Conservation (phyloP, 2,329 filamentous ascomycete species). For the Aspergillus udagawae region DNA sequence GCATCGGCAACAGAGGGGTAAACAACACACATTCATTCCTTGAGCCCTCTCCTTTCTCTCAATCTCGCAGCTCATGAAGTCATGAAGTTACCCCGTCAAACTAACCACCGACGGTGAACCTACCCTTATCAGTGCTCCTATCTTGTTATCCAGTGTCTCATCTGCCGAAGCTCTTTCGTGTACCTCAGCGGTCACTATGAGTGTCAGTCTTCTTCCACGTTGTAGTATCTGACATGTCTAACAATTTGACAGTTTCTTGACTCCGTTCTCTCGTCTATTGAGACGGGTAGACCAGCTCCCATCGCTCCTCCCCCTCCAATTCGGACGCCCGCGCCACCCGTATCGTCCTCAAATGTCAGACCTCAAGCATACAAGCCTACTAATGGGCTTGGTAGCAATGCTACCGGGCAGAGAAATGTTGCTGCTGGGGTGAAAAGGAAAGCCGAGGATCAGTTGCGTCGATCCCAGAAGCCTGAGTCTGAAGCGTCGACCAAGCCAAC, state of each 20-base stretch:
- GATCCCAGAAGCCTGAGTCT: conserved; percentile 22
- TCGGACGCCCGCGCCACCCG: conserved; percentile 21
- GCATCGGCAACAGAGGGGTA: neutral
- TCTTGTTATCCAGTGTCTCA: conserved; percentile 1
- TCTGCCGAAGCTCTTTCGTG: neutral
- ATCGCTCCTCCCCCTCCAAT: conserved; percentile 20
- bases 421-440: conserved; percentile 38
- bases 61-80: conserved; percentile 22
- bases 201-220: conserved; percentile 26
- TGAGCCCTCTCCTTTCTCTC: neutral
- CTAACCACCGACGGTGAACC: conserved; percentile 38
- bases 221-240: conserved; percentile 11
- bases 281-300: conserved; percentile 36
- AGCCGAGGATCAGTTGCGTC: conserved; percentile 38
- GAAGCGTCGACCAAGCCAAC: conserved; percentile 16
- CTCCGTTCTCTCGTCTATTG: conserved; percentile 49
- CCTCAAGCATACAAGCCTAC: conserved; percentile 20
- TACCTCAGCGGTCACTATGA: conserved; percentile 27
- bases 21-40: conserved; percentile 3
- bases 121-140: conserved; percentile 13
- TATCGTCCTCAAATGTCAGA: conserved; percentile 19
- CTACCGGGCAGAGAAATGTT: conserved; percentile 15
- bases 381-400: conserved; percentile 10
- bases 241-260: conserved; percentile 44
- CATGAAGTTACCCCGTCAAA: conserved; percentile 37